These are phyloP conservation scores for Podaxis pistillaris DNA, from an alignment of 768 basidiomycete genomes.

Conservation along the genomic window DNA sequence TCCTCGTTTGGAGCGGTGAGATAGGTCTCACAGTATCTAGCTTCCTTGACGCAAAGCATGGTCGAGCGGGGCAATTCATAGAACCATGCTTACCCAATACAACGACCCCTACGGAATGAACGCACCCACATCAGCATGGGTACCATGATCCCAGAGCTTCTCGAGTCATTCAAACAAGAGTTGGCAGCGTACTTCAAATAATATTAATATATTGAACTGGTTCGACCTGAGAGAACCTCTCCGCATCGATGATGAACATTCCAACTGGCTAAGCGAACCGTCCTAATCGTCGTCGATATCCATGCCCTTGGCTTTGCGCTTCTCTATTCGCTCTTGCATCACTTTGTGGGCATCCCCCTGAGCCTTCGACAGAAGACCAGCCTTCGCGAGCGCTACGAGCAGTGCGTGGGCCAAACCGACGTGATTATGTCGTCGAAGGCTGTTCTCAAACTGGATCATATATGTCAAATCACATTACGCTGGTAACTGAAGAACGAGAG, in stretches of 20 bases:
- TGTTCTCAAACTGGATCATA: constrained; percentile 74
- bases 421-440: constrained; percentile 83
- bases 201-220: constrained; percentile 16
- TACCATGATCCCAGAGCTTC: constrained; percentile 9
- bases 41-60: not conserved
- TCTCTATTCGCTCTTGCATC: constrained; percentile 47
- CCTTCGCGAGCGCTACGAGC: constrained; percentile 70
- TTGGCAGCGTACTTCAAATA: not conserved
- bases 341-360: constrained; percentile 42
- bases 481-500: constrained; percentile 13
- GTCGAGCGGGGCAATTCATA: not conserved
- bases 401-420: constrained; percentile 78
- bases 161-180: constrained; percentile 5
- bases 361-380: constrained; percentile 56
- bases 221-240: not conserved
- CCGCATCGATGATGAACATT: not conserved
- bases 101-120: constrained; percentile 11
- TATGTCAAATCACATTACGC: constrained; percentile 13
- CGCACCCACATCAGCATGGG: constrained; percentile 7
- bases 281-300: constrained; percentile 46
- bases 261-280: not conserved
- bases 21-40: not conserved
- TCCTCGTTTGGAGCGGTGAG: not conserved
- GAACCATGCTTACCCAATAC: constrained; percentile 14
- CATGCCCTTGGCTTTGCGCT: constrained; percentile 41